phyloP scores from a whole-genome alignment of 306 rosid genomes.

The Ammopiptanthus mongolicus region DNA sequence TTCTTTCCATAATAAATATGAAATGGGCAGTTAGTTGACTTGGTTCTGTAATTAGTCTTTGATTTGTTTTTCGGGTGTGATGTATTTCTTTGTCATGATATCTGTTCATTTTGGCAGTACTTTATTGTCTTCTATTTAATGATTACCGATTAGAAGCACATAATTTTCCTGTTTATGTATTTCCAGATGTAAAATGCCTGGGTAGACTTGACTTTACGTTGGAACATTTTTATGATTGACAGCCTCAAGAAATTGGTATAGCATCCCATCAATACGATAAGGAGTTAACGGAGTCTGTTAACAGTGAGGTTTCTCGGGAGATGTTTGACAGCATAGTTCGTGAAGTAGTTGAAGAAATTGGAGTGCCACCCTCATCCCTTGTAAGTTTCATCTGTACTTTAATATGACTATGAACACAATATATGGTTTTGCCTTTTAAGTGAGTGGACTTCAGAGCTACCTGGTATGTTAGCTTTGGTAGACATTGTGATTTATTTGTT shows the following conservation, averaged over 20 bases:
- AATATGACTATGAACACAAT: neutral
- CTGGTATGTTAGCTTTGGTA: neutral
- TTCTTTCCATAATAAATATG: neutral
- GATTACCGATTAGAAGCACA: neutral
- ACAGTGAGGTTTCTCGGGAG: slow-evolving; percentile 55
- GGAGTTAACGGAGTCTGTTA: slow-evolving; percentile 44
- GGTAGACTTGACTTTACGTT: slow-evolving; percentile 9
- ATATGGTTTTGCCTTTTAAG: neutral
- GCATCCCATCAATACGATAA: slow-evolving; percentile 40
- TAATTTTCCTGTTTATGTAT: neutral
- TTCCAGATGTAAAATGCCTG: neutral
- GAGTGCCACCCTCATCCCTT: slow-evolving; percentile 78
- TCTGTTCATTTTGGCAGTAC: neutral
- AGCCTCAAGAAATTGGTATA: slow-evolving; percentile 84
- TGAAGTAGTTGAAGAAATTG: slow-evolving; percentile 96
- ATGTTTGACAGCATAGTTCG: slow-evolving; percentile 90
- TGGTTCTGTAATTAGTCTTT: slow-evolving; percentile 4
- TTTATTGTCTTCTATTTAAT: neutral
- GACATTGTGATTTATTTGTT: neutral
- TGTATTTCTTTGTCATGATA: slow-evolving; percentile 3
- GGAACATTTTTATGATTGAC: slow-evolving; percentile 30
- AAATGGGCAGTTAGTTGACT: neutral
- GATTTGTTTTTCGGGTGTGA: slow-evolving; percentile 3
- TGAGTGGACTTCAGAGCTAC: neutral
- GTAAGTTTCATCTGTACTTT: slow-evolving; percentile 42